Conservation (phyloP, 208 protist genomes). For the Wallacemonas collosoma region DNA sequence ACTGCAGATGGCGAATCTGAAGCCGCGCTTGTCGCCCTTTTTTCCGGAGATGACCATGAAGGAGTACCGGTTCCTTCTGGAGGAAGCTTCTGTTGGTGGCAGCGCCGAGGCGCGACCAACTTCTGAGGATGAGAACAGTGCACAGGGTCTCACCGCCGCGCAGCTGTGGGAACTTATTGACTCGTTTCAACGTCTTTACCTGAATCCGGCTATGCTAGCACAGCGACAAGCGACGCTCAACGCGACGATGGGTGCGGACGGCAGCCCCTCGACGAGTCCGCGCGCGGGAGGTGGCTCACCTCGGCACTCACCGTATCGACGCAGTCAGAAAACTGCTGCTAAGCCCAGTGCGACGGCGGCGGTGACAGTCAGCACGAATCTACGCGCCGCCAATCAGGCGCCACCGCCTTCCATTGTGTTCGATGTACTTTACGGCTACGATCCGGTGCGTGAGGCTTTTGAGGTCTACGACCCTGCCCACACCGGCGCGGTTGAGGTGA, state of each 20-base stretch:
- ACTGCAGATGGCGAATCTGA: conserved; percentile 86
- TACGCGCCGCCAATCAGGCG: background rate
- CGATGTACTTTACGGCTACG: conserved; percentile 55
- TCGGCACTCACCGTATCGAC: background rate
- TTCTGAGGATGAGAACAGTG: conserved; percentile 5
- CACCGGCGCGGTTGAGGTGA: conserved; percentile 74
- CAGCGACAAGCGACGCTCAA: background rate
- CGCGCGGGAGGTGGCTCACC: conserved; percentile 4
- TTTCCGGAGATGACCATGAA: conserved; percentile 92
- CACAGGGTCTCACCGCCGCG: conserved; percentile 74
- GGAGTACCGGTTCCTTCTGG: conserved; percentile 94
- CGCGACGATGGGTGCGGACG: background rate
- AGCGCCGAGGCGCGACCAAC: background rate
- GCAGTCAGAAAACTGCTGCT: background rate
- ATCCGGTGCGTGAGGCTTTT: conserved; percentile 87
- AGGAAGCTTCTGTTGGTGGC: conserved; percentile 40
- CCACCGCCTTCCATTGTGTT: conserved; percentile 14
- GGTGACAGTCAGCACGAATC: background rate
- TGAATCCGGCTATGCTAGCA: conserved; percentile 3
- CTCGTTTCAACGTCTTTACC: conserved; percentile 62
- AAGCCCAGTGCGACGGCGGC: background rate
- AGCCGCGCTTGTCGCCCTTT: conserved; percentile 89
- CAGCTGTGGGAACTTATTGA: conserved; percentile 90
- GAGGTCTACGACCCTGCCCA: conserved; percentile 91
- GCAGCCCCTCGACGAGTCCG: conserved; percentile 19